These are phyloP conservation scores for Acarospora socialis DNA, from an alignment of 2,329 filamentous ascomycete species.

Conservation along the genomic window DNA sequence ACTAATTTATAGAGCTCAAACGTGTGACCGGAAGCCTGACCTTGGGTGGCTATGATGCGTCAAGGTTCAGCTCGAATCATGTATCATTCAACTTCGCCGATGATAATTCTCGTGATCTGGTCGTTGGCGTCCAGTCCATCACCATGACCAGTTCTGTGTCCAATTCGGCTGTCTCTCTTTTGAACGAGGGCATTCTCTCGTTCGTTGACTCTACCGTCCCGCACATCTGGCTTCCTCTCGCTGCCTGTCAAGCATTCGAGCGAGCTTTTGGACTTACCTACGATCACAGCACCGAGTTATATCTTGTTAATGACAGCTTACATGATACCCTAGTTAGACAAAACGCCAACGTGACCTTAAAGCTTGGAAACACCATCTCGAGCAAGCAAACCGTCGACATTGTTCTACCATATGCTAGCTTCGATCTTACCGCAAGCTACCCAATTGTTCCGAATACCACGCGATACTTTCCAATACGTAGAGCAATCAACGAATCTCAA, in stretches of 20 bases:
- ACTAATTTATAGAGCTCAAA: constrained; percentile 19
- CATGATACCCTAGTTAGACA: constrained; percentile 38
- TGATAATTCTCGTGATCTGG: constrained; percentile 43
- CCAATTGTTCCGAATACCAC: background rate
- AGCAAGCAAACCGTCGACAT: constrained; percentile 28
- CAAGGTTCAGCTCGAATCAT: constrained; percentile 47
- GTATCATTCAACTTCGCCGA: constrained; percentile 42
- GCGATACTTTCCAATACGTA: background rate
- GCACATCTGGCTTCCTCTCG: constrained; percentile 45
- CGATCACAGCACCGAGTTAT: constrained; percentile 17
- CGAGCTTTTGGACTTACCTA: constrained; percentile 22
- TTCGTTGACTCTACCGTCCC: constrained; percentile 20
- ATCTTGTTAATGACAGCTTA: constrained; percentile 24
- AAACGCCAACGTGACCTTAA: constrained; percentile 32
- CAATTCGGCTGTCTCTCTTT: constrained; percentile 19
- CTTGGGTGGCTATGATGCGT: constrained; percentile 55
- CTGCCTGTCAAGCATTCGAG: constrained; percentile 20
- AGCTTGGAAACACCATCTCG: constrained; percentile 23
- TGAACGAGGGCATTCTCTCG: constrained; percentile 1
- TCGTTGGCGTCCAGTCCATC: constrained; percentile 39
- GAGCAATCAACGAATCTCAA: background rate
- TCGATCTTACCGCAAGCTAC: background rate
- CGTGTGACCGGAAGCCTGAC: constrained; percentile 45
- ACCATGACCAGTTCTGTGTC: constrained; percentile 12
- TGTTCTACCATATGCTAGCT: constrained; percentile 22